Conservation (phyloP, 1,139 yeast genomes). For the Meyerozyma athensensis region DNA sequence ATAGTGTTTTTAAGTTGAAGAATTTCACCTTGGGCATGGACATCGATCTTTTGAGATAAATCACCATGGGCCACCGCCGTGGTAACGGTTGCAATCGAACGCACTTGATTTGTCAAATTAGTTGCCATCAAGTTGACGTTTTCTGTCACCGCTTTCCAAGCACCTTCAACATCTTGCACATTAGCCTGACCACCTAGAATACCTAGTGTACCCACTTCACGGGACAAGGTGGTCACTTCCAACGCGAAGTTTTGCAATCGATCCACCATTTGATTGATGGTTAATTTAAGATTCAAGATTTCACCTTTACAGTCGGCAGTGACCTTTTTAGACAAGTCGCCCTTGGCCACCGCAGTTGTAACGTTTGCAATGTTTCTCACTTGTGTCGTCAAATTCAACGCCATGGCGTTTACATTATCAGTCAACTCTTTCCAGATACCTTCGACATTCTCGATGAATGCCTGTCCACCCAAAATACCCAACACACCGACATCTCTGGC, state of each 20-base stretch:
- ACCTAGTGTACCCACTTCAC: constrained; percentile 89
- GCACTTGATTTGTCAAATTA: constrained; percentile 81
- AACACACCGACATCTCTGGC: constrained; percentile 90
- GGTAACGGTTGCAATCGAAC: constrained; percentile 86
- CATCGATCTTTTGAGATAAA: constrained; percentile 80
- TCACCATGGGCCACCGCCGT: constrained; percentile 94
- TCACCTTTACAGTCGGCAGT: constrained; percentile 90
- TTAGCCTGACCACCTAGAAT: constrained; percentile 88
- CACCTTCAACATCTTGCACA: constrained; percentile 89
- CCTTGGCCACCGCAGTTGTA: constrained; percentile 90
- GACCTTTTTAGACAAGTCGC: constrained; percentile 79
- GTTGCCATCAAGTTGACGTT: constrained; percentile 89
- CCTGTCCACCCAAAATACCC: constrained; percentile 86
- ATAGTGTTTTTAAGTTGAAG: constrained; percentile 74
- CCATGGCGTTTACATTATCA: constrained; percentile 90
- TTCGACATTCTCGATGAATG: constrained; percentile 75
- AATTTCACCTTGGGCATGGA: constrained; percentile 85
- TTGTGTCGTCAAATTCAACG: constrained; percentile 78
- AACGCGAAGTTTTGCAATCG: constrained; percentile 83
- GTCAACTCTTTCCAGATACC: constrained; percentile 90
- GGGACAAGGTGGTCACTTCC: constrained; percentile 80
- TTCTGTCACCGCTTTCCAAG: constrained; percentile 89
- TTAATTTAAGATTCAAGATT: constrained; percentile 71
- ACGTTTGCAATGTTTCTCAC: constrained; percentile 88
- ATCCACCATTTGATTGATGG: constrained; percentile 84